A percentile compares a stretch with the other conserved stretches of the same genome.
phyloP scores from a whole-genome alignment of 768 basidiomycete genomes.

The Suillus plorans region DNA sequence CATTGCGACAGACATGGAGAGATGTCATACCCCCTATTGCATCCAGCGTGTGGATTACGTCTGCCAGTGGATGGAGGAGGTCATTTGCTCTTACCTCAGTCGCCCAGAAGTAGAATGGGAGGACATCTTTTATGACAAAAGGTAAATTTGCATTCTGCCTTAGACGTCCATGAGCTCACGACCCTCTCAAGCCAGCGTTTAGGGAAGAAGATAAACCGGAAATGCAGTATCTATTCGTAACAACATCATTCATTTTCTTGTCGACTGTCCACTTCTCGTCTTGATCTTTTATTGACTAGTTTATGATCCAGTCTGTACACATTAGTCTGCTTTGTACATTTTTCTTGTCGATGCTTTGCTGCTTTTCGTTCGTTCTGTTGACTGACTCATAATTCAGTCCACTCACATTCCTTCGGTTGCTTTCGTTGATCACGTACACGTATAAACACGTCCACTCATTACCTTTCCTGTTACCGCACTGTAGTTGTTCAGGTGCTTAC shows the following conservation, averaged over 20 bases:
- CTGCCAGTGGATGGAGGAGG: conserved; percentile 41
- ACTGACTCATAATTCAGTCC: neutral
- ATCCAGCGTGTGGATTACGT: conserved; percentile 35
- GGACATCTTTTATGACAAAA: conserved; percentile 25
- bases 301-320: neutral
- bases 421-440: neutral
- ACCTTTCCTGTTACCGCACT: neutral
- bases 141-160: conserved; percentile 17
- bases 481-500: neutral
- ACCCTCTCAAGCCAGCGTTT: neutral
- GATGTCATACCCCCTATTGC: conserved; percentile 43
- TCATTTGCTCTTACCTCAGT: conserved; percentile 23
- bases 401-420: neutral
- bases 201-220: neutral
- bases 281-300: neutral
- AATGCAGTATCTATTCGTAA: neutral
- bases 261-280: neutral
- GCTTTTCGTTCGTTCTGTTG: neutral
- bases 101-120: conserved; percentile 31
- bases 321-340: neutral
- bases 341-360: neutral
- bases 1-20: conserved; percentile 42
- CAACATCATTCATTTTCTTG: neutral
- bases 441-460: neutral
- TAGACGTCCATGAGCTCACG: neutral